Evolutionary conservation across 805 yeast genomes (phyloP), one percentile per base, ranked within the genome.

Genomic region (Hanseniaspora pseudoguilliermondii): DNA sequence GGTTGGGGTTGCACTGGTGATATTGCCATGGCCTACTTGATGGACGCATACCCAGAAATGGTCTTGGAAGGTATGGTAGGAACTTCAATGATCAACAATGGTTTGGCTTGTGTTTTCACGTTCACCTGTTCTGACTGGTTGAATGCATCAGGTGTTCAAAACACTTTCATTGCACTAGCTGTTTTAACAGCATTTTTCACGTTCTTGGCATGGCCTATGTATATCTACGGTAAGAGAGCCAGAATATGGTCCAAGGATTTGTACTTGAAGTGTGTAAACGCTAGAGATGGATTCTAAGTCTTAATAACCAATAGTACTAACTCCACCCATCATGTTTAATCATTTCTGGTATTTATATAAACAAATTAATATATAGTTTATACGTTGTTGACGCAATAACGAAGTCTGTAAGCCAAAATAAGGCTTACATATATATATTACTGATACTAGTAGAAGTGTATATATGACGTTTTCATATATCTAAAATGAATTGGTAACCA

Each of bases 1-100:
- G 82, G 85, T 1, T 82, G 81, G 71, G 86, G 86, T 63, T 78
- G 83, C 51, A 77, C 83, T 13, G 86, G 86, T 64, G 88, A 83
- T 65, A 78, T 81, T 54, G 81, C 84, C 36, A 76, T 82, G 80
- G 74, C 80, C 1, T 82, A 82, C 57, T 69, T 80, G 58, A 81
- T 82, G 84, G 84, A 80, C 59, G 72, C 82, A 5, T 82, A 82
- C 59, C 86, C 86, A 1, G 86, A 81, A 44, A 77, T 82, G 76
- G 79, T 82, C 55, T 70, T 82, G 61, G 86, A 82, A 67, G 82
- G 84, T 60, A 81, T 82, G 85, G 81, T 81, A 27, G 84, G 86
- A 56, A 84, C 83, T 32, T 70, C 74, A 21, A 74, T 81, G 54
- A 81, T 82, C 63, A 82, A 82, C 66, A 82, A 82, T 66, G 71